Conservation (phyloP, 257 asterid genomes). For the Ajuga chamaepitys region DNA sequence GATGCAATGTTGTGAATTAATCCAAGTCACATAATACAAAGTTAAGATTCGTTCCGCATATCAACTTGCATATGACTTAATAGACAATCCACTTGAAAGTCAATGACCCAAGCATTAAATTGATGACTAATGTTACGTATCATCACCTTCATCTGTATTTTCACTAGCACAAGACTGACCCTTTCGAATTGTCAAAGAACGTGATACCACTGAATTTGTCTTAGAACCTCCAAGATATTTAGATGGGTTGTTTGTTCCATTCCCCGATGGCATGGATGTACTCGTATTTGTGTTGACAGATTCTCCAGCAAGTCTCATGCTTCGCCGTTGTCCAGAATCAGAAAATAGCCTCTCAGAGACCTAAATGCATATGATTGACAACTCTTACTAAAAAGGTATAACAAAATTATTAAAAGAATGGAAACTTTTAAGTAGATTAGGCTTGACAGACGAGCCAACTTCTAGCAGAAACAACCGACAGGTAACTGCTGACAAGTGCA, state of each 20-base stretch:
- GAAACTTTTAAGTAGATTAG: neutral
- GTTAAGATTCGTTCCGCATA: neutral
- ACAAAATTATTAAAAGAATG: neutral
- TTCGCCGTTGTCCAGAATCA: constrained; percentile 91
- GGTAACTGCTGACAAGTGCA: neutral
- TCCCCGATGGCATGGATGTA: constrained; percentile 50
- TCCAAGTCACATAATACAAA: constrained; percentile 9
- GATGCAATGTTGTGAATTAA: constrained; percentile 6
- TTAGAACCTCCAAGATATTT: constrained; percentile 63
- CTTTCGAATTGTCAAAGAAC: constrained; percentile 63
- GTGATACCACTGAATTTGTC: constrained; percentile 48
- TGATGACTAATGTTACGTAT: constrained; percentile 7
- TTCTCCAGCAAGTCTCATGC: constrained; percentile 91
- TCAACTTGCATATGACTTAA: neutral
- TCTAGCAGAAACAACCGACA: constrained; percentile 3
- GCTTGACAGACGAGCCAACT: neutral
- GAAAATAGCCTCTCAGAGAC: constrained; percentile 93
- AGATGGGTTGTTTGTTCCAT: constrained; percentile 58
- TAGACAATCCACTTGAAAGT: neutral
- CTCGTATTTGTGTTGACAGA: constrained; percentile 43
- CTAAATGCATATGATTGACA: constrained; percentile 35
- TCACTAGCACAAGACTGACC: constrained; percentile 62
- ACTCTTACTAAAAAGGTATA: constrained; percentile 12
- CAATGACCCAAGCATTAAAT: neutral
- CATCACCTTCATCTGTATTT: constrained; percentile 72